Evolutionary conservation across 2,329 filamentous ascomycete species (phyloP).

Genomic region (Bertia moriformis): DNA sequence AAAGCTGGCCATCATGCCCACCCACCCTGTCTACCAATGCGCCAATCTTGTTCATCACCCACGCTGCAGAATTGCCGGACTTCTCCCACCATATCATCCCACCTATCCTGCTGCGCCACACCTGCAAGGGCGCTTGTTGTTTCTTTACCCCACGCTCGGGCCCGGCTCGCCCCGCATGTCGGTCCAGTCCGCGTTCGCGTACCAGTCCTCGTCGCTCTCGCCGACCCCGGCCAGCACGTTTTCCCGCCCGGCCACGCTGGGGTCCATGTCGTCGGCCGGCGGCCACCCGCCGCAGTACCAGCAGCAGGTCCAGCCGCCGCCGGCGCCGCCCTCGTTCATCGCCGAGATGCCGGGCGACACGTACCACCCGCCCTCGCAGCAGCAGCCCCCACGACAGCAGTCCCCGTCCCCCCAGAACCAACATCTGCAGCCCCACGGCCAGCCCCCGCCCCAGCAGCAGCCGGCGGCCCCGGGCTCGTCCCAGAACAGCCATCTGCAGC

Average conservation of each 20-base stretch:
- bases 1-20: conserved; percentile 23
- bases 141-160: no score
- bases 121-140: conserved; percentile 10
- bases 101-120: no score
- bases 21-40: conserved; percentile 25
- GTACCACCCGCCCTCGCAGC: conserved; percentile 16
- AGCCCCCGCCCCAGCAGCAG: conserved; percentile 13
- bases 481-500: conserved; percentile 12
- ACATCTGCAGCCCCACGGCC: no score
- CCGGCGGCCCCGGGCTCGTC: conserved; percentile 9
- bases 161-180: conserved; percentile 18
- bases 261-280: conserved; percentile 14
- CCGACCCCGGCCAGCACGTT: neutral
- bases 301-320: conserved; percentile 10
- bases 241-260: conserved; percentile 20
- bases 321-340: conserved; percentile 6
- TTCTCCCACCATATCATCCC: no score
- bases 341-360: conserved; percentile 32
- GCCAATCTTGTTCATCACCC: conserved; percentile 3
- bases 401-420: no score
- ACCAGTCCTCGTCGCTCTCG: neutral
- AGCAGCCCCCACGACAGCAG: conserved; percentile 12
- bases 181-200: conserved; percentile 13
- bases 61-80: conserved; percentile 5
- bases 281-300: conserved; percentile 18